Conservation (phyloP, 805 yeast species). For the Clavispora phyllophila region DNA sequence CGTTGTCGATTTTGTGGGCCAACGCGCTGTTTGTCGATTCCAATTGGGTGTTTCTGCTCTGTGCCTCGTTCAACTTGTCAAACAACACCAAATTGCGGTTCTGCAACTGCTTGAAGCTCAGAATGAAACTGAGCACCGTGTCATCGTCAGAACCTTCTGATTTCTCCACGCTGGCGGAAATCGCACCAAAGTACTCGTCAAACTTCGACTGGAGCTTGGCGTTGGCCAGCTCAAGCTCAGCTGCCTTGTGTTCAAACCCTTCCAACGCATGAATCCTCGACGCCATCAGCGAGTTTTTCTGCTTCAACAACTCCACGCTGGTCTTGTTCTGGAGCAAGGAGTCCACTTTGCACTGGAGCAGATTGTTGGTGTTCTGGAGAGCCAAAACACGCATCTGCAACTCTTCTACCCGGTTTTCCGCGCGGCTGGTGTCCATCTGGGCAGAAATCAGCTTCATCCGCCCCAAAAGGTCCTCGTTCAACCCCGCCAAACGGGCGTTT, state of each 20-base stretch:
- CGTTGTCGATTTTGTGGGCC: constrained; percentile 4
- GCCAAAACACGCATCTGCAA: constrained; percentile 14
- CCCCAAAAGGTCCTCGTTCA: constrained; percentile 27
- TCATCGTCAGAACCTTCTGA: constrained; percentile 4
- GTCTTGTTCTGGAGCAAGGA: constrained; percentile 44
- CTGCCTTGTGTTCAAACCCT: constrained; percentile 38
- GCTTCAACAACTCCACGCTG: constrained; percentile 49
- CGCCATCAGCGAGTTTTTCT: constrained; percentile 44
- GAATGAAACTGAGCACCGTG: constrained; percentile 21
- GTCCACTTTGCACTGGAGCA: constrained; percentile 49
- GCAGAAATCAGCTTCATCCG: constrained; percentile 21
- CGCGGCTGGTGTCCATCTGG: constrained; percentile 7
- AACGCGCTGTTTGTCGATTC: constrained; percentile 5
- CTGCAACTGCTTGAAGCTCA: constrained; percentile 31
- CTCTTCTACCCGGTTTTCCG: constrained; percentile 24
- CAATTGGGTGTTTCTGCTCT: constrained; percentile 15
- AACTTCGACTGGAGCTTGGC: constrained; percentile 43
- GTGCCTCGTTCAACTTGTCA: constrained; percentile 29
- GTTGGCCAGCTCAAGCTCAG: constrained; percentile 47
- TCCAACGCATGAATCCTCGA: constrained; percentile 36
- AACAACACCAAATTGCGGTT: constrained; percentile 29
- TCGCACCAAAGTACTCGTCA: constrained; percentile 42
- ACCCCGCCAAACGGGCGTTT: constrained; percentile 22
- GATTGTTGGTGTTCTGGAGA: constrained; percentile 45
- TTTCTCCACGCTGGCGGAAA: constrained; percentile 27